A percentile compares a stretch with the other conserved stretches of the same genome.
Conservation (phyloP, 2,329 filamentous ascomycete species). For the Fusarium longipes region DNA sequence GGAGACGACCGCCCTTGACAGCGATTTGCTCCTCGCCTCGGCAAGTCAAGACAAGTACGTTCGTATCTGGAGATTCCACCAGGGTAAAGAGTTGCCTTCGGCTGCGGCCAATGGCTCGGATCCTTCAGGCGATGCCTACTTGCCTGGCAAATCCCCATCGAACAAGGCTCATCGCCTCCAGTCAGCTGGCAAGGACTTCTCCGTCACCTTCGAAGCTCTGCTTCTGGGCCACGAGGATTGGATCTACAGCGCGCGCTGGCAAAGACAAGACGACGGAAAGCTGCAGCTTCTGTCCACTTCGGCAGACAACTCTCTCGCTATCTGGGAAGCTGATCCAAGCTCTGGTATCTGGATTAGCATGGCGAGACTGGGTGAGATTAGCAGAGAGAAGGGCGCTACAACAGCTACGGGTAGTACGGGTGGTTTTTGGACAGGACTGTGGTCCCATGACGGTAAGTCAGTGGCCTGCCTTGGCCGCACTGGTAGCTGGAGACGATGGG, state of each 20-base stretch:
- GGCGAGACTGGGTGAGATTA: slow-evolving; percentile 91
- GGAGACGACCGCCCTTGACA: slow-evolving; percentile 64
- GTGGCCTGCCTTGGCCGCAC: slow-evolving; percentile 89
- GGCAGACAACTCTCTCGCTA: slow-evolving; percentile 91
- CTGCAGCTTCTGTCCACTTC: slow-evolving; percentile 87
- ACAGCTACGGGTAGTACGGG: slow-evolving; percentile 96
- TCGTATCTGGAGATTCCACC: slow-evolving; percentile 87
- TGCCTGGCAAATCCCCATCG: slow-evolving; percentile 78
- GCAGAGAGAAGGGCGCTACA: slow-evolving; percentile 92
- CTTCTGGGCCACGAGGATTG: slow-evolving; percentile 97
- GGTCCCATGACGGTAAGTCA: slow-evolving; percentile 80
- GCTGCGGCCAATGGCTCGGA: slow-evolving; percentile 66
- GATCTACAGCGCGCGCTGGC: slow-evolving; percentile 92
- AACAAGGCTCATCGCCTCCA: slow-evolving; percentile 89
- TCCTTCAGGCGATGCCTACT: slow-evolving; percentile 66
- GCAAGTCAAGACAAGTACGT: slow-evolving; percentile 98
- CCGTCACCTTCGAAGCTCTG: slow-evolving; percentile 91
- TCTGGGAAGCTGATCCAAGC: slow-evolving; percentile 86
- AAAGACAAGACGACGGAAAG: slow-evolving; percentile 60
- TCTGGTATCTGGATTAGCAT: slow-evolving; percentile 93
- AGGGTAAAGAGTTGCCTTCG: slow-evolving; percentile 72
- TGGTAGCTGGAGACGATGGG: slow-evolving; percentile 93
- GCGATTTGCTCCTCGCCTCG: slow-evolving; percentile 86
- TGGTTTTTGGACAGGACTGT: slow-evolving; percentile 95
- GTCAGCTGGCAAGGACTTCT: slow-evolving; percentile 71